These are phyloP conservation scores for Hypoxylon crocopeplum DNA, from an alignment of 495 filamentous ascomycete genomes.

Conservation along the genomic window DNA sequence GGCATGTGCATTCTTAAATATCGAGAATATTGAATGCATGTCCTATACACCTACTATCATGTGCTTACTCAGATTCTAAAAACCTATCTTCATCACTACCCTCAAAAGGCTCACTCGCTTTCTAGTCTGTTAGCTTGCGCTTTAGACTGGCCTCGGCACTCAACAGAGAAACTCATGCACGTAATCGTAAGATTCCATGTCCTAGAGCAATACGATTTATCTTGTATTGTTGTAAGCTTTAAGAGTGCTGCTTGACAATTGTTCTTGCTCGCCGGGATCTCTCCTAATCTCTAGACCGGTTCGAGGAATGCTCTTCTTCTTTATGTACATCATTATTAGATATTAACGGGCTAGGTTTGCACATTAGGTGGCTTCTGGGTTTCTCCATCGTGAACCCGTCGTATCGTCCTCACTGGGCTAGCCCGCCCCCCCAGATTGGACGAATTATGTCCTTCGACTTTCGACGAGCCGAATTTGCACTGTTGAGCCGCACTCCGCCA, in stretches of 20 bases:
- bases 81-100: no score
- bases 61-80: no score
- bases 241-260: constrained; percentile 39
- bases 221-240: constrained; percentile 42
- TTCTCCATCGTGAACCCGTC: constrained; percentile 32
- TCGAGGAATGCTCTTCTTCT: constrained; percentile 29
- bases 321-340: constrained; percentile 46
- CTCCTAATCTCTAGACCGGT: constrained; percentile 17
- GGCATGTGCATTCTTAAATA: no score
- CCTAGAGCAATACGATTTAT: constrained; percentile 43
- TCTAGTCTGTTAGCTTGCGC: no score
- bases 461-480: constrained; percentile 25
- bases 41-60: no score
- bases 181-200: no score
- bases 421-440: constrained; percentile 44
- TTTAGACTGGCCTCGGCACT: no score
- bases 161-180: no score
- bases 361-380: constrained; percentile 38
- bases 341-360: constrained; percentile 48
- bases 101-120: no score
- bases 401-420: constrained; percentile 44
- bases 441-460: constrained; percentile 29
- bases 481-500: constrained; percentile 14
- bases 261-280: constrained; percentile 22
- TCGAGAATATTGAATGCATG: no score